Evolutionary conservation across 2,329 filamentous ascomycete species (phyloP).

Genomic region (Juglanconis juglandina): DNA sequence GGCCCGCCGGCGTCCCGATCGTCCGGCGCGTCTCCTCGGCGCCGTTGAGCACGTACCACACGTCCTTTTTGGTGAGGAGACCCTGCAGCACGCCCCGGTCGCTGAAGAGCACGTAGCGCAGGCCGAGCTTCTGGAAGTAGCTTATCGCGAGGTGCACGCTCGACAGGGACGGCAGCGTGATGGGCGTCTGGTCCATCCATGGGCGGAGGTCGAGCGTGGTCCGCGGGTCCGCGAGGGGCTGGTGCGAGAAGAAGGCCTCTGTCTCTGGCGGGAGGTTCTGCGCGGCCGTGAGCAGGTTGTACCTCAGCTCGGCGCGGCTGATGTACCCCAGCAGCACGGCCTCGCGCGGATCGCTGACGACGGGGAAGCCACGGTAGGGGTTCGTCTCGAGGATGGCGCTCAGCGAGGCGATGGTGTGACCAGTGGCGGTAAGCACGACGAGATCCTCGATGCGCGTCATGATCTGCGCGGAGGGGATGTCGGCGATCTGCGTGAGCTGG

Average conservation of each 20-base stretch:
- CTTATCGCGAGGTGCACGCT: slow-evolving; percentile 80
- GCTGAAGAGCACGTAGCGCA: slow-evolving; percentile 85
- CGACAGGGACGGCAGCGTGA: slow-evolving; percentile 76
- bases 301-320: slow-evolving; percentile 82
- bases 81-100: slow-evolving; percentile 80
- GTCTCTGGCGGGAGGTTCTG: slow-evolving; percentile 64
- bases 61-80: slow-evolving; percentile 92
- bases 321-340: slow-evolving; percentile 89
- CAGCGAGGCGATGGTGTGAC: slow-evolving; percentile 79
- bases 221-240: slow-evolving; percentile 73
- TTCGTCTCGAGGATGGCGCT: slow-evolving; percentile 68
- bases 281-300: slow-evolving; percentile 66
- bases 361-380: slow-evolving; percentile 85
- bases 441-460: slow-evolving; percentile 94
- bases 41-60: slow-evolving; percentile 88
- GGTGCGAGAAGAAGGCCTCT: slow-evolving; percentile 80
- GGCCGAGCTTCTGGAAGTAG: slow-evolving; percentile 91
- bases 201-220: slow-evolving; percentile 82
- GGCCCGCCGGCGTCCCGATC: slow-evolving; percentile 20
- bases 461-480: slow-evolving; percentile 79
- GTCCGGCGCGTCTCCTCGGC: slow-evolving; percentile 59
- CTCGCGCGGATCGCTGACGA: slow-evolving; percentile 74
- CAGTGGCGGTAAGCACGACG: slow-evolving; percentile 78
- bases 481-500: slow-evolving; percentile 56
- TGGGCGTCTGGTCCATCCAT: slow-evolving; percentile 98